Evolutionary conservation across 2,329 filamentous ascomycete genomes (phyloP).

Genomic region (Pseudocercospora pini-densiflorae): DNA sequence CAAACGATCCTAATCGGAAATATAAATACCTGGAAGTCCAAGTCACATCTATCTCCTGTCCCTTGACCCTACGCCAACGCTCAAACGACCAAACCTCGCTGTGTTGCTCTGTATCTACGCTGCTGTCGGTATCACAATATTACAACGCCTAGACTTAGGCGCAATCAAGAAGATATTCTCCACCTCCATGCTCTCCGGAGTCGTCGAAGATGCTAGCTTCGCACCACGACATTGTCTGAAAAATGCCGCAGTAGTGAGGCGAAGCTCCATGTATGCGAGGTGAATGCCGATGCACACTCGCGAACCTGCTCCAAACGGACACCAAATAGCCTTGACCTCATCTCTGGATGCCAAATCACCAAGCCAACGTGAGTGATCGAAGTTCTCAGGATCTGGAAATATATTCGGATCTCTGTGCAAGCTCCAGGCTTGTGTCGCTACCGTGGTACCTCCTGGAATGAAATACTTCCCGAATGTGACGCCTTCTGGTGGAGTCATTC

Average conservation of each 20-base stretch:
- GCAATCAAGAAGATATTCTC: slow-evolving; percentile 20
- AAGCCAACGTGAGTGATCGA: slow-evolving; percentile 22
- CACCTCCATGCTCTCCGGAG: slow-evolving; percentile 27
- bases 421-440: slow-evolving; percentile 46
- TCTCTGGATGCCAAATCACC: slow-evolving; percentile 10
- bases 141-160: slow-evolving; percentile 12
- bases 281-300: slow-evolving; percentile 29
- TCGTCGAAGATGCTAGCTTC: slow-evolving; percentile 21
- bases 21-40: too few species aligned
- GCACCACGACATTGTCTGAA: slow-evolving; percentile 27
- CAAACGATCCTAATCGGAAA: too few species aligned
- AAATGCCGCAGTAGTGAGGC: slow-evolving; percentile 25
- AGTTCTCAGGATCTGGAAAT: slow-evolving; percentile 23
- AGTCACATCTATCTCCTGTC: too few species aligned
- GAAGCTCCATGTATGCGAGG: slow-evolving; percentile 30
- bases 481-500: slow-evolving; percentile 42
- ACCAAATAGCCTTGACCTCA: slow-evolving; percentile 15
- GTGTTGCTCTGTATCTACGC: not conserved
- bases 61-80: too few species aligned
- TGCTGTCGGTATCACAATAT: slow-evolving; percentile 3
- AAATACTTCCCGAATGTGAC: slow-evolving; percentile 36
- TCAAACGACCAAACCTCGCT: not conserved
- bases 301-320: slow-evolving; percentile 26
- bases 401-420: slow-evolving; percentile 43
- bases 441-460: slow-evolving; percentile 42